phyloP scores from a whole-genome alignment of 345 rosid genomes.

The Lumnitzera racemosa region DNA sequence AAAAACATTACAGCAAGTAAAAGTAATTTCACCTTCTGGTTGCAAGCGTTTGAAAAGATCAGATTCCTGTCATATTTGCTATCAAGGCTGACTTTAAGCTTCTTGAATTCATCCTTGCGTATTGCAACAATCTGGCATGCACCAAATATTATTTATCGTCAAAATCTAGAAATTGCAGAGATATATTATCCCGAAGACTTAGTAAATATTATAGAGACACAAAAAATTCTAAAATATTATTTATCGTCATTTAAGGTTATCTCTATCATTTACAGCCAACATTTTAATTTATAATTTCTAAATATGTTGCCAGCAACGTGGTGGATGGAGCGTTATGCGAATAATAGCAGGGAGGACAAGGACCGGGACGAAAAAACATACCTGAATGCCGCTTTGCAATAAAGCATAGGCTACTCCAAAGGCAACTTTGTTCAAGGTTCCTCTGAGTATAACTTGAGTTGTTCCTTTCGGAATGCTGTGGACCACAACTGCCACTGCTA shows the following conservation, averaged over 20 bases:
- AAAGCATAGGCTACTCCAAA: constrained; percentile 24
- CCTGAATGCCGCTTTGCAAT: constrained; percentile 36
- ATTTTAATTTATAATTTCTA: too few relatives aligned
- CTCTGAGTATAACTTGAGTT: constrained; percentile 28
- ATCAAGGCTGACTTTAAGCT: constrained; percentile 20
- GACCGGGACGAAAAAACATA: neutral
- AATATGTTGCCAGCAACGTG: too few relatives aligned
- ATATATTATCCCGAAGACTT: too few relatives aligned
- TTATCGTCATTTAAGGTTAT: too few relatives aligned
- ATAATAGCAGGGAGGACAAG: too few relatives aligned
- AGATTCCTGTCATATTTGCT: constrained; percentile 14
- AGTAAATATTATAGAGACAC: too few relatives aligned
- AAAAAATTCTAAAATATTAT: too few relatives aligned
- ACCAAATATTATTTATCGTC: neutral
- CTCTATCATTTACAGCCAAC: too few relatives aligned
- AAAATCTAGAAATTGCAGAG: neutral
- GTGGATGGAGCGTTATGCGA: too few relatives aligned
- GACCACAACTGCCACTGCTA: constrained; percentile 40
- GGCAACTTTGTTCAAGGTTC: constrained; percentile 36
- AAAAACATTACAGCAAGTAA: neutral
- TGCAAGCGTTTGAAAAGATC: constrained; percentile 16
- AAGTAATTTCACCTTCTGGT: constrained; percentile 11
- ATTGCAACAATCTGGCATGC: constrained; percentile 23
- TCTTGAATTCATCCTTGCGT: constrained; percentile 20
- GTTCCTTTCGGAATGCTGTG: constrained; percentile 32